Evolutionary conservation across 2,329 filamentous ascomycete species (phyloP), one percentile per base, ranked within the genome.

Genomic region (Bipolaris bicolor): DNA sequence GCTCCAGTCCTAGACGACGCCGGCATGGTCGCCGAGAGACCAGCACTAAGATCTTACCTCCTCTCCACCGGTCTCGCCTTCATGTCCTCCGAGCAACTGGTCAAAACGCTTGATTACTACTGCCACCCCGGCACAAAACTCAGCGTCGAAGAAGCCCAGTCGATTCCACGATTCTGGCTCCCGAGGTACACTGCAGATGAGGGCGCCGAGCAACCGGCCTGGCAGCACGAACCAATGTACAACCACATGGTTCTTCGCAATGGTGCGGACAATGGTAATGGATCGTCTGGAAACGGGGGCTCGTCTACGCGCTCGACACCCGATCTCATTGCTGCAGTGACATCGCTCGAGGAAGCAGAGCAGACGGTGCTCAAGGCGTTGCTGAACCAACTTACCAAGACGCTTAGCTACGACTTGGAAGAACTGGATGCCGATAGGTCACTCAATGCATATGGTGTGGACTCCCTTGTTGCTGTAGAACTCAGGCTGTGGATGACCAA

Each of bases 1-100:
- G 53, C 67, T 5, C 69, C 69, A 3, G 67, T 69, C 22, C 66
- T 74, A 4, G 62, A 63, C 5, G 67, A 73, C 56, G 61, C 63
- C 3, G 67, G 70, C 11, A 70, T 67, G 54, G 48, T 72, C 5
- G 62, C 64, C 7, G 69, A 31, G 5, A 43, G 40, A n/a, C 40
- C 40, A 15, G 40, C 40, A 11, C 18, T 43, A 7, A 36, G 24
- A 26, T 13, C 34, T 0, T 37, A 45, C 16, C 29, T 36, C 9
- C 40, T 43, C 7, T 24, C 18, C 1, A 18, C n/a, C 13, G 29
- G 15, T 29, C 20, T 16, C 33, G 44, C 24, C 4, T 33, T 13
- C 11, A 22, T n/a, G 49, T 16, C 29, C 39, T 20, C 29, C 7
- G 6, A 16, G 18, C 6, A 43, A 52, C 44, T 34, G 2, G 20